Conservation (phyloP, 768 basidiomycete species). For the Mycena belliarum region DNA sequence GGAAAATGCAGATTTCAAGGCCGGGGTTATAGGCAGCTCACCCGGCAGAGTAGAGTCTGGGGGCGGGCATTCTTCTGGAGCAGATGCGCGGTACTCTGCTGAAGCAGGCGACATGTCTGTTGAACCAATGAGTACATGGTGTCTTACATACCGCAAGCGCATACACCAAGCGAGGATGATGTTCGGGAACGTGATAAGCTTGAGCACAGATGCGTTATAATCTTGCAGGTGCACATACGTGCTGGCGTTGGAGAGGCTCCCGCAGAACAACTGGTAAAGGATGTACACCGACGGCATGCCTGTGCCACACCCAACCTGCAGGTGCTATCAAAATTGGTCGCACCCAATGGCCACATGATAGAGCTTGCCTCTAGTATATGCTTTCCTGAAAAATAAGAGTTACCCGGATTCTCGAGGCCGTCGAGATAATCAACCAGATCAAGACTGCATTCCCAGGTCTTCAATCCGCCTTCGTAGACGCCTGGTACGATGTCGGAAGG, state of each 20-base stretch:
- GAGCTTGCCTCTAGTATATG: constrained; percentile 69
- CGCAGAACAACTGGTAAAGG: constrained; percentile 59
- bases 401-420: constrained; percentile 26
- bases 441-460: constrained; percentile 96
- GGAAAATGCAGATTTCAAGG: constrained; percentile 66
- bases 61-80: constrained; percentile 31
- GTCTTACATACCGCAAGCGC: constrained; percentile 28
- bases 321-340: not conserved
- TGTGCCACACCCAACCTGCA: constrained; percentile 91
- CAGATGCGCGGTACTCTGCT: constrained; percentile 40
- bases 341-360: not conserved
- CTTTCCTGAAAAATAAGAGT: constrained; percentile 41
- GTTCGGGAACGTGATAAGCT: constrained; percentile 80
- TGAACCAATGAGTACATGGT: not conserved
- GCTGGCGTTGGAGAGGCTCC: constrained; percentile 26
- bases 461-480: constrained; percentile 93
- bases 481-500: constrained; percentile 91
- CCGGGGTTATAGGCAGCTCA: constrained; percentile 66
- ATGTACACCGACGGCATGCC: constrained; percentile 81
- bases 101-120: constrained; percentile 67
- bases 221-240: constrained; percentile 84
- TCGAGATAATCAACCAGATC: constrained; percentile 77
- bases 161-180: constrained; percentile 80
- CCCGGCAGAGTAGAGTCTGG: constrained; percentile 42
- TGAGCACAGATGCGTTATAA: constrained; percentile 82